Evolutionary conservation across 768 basidiomycete species (phyloP), one percentile per base, ranked within the genome.

Genomic region (Suillus americanus): DNA sequence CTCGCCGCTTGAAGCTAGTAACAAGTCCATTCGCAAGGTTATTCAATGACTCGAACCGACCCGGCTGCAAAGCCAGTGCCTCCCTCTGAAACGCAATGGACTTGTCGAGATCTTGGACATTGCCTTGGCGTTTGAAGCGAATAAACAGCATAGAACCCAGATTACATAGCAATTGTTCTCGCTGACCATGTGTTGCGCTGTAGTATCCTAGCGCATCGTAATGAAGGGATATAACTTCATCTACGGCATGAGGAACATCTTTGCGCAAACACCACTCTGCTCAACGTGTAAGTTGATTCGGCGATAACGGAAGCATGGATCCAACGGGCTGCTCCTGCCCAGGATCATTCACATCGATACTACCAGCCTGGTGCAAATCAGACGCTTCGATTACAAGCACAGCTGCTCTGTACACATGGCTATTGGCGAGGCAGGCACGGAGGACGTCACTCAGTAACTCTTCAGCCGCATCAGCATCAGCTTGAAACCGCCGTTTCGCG

Each of bases 121-220:
- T 18, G 41, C 41, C 41, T 41, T 40, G 40, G 40, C 40, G 14
- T 13, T 40, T 5, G 40, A 48, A 28, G 62, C 41, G 40, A 66
- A 66, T 7, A 37, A 28, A 0, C 20, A 68, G 62, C 20, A 62
- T 51, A 59, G 9, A 43, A 25, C 65, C 70, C 45, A 62, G 10
- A 62, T 62, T 10, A 60, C 46, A 20, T 60, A 68, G 63, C 63
- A 68, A 14, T 25, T 14, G 12, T 57, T 55, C 62, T 40, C 62
- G 41, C 2, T 62, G 53, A 10, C 55, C 53, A 25, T 28, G 54
- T 18, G 46, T 7, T 12, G 5, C 13, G 6, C 48, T 28, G 14
- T 50, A 50, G 48, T 46, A 23, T 20, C 7, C 33, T 20, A 62
- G 13, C 20, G 25, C 60, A 25, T 38, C n/a, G 33, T 14, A 13